A percentile compares a stretch with the other conserved stretches of the same genome.
Conservation (phyloP, 208 protist genomes). For the Tetramitus jugosus region DNA sequence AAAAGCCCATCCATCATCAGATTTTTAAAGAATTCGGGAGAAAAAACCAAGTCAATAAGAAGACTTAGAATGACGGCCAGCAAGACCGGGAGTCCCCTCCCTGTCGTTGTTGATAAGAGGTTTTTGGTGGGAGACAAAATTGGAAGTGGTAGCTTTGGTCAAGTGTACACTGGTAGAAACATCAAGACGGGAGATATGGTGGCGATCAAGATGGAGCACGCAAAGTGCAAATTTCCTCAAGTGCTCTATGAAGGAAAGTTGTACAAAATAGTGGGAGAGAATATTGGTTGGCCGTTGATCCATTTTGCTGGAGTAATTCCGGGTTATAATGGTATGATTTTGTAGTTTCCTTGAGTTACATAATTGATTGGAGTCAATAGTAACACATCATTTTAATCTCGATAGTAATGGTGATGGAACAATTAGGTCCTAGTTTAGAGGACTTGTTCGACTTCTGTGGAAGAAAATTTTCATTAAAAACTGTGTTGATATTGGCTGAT, state of each 20-base stretch:
- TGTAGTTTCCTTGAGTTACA: too few species aligned
- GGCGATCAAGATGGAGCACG: constrained; percentile 77
- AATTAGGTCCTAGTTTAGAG: constrained; percentile 76
- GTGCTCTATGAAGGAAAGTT: constrained; percentile 71
- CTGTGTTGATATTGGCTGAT: constrained; percentile 77
- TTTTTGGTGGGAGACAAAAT: constrained; percentile 72
- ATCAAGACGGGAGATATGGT: constrained; percentile 62
- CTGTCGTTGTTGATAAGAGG: constrained; percentile 60
- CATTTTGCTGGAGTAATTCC: neutral
- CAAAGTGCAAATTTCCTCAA: constrained; percentile 74
- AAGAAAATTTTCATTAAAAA: constrained; percentile 74
- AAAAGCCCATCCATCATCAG: too few species aligned
- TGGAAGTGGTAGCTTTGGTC: constrained; percentile 57
- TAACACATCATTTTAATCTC: too few species aligned
- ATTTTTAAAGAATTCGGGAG: too few species aligned
- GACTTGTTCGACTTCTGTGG: constrained; percentile 68
- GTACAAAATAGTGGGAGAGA: constrained; percentile 38
- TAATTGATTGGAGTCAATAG: too few species aligned
- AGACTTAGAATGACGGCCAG: too few species aligned
- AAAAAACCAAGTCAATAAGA: too few species aligned
- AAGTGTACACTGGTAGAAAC: constrained; percentile 38
- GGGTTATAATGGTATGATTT: neutral
- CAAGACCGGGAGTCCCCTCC: too few species aligned
- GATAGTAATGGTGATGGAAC: constrained; percentile 67
- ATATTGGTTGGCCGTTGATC: constrained; percentile 33